Percentiles rank a stretch among this genome's conserved stretches.
phyloP scores from a whole-genome alignment of 495 filamentous ascomycete species.

The Pseudevernia furfuracea region DNA sequence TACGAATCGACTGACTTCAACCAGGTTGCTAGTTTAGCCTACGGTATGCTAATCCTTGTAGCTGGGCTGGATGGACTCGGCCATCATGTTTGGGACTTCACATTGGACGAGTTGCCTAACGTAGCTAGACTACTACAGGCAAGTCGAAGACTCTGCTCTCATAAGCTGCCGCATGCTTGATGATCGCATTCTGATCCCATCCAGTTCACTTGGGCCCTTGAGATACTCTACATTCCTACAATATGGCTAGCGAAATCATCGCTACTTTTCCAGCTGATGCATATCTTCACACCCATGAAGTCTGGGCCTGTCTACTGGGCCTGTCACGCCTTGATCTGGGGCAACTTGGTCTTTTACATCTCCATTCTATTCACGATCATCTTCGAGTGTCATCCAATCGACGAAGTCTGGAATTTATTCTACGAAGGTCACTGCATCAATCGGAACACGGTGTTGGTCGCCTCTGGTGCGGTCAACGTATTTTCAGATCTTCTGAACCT shows the following conservation, averaged over 20 bases:
- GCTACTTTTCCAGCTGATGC: slow-evolving; percentile 23
- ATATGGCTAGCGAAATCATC: slow-evolving; percentile 18
- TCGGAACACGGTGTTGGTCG: not conserved
- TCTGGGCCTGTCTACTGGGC: slow-evolving; percentile 21
- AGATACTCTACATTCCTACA: slow-evolving; percentile 19
- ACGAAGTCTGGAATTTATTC: slow-evolving; percentile 11
- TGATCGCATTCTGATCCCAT: not conserved
- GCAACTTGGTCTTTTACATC: slow-evolving; percentile 18
- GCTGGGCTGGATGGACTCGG: slow-evolving; percentile 1
- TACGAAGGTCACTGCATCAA: slow-evolving; percentile 8
- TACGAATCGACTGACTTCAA: not conserved
- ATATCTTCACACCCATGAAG: slow-evolving; percentile 22
- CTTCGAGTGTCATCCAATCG: slow-evolving; percentile 20
- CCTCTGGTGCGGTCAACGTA: slow-evolving; percentile 15
- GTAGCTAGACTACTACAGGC: not conserved
- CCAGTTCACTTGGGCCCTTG: slow-evolving; percentile 19
- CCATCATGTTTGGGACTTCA: not conserved
- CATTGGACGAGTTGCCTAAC: too few species aligned
- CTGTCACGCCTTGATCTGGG: slow-evolving; percentile 18
- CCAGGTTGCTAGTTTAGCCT: not conserved
- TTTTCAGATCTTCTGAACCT: slow-evolving; percentile 20
- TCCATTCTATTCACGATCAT: slow-evolving; percentile 22
- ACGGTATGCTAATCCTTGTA: not conserved
- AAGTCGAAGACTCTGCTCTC: not conserved
- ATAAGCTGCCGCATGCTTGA: too few species aligned